A percentile compares a stretch with the other conserved stretches of the same genome.
Conservation (phyloP, 306 rosid genomes). For the Inga oerstediana region DNA sequence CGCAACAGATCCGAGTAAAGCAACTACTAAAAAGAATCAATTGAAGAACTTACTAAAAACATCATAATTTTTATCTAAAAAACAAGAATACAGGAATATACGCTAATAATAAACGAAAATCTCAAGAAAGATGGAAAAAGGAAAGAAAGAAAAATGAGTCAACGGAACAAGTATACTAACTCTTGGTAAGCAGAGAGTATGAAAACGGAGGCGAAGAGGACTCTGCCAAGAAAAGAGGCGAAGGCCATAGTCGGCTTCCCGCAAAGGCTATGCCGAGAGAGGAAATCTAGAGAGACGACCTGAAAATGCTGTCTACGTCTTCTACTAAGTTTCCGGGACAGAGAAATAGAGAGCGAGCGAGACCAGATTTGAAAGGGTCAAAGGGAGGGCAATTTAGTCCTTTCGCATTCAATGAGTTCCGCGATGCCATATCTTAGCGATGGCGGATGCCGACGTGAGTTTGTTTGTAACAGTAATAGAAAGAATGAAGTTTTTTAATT, state of each 20-base stretch:
- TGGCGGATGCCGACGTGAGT: background rate
- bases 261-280: background rate
- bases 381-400: slow-evolving; percentile 36
- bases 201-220: slow-evolving; percentile 61
- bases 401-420: background rate
- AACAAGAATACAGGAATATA: background rate
- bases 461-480: too few species aligned
- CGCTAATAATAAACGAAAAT: background rate
- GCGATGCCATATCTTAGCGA: slow-evolving; percentile 7
- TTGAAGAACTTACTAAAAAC: background rate
- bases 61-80: background rate
- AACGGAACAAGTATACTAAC: slow-evolving; percentile 35
- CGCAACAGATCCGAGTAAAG: slow-evolving; percentile 43
- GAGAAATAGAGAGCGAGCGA: slow-evolving; percentile 6
- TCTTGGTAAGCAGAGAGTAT: slow-evolving; percentile 67
- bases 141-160: background rate
- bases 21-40: slow-evolving; percentile 18
- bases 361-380: slow-evolving; percentile 46
- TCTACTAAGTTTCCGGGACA: slow-evolving; percentile 32
- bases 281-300: slow-evolving; percentile 32
- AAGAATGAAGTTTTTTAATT: too few species aligned
- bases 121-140: background rate
- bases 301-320: background rate
- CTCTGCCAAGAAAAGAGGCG: slow-evolving; percentile 67
- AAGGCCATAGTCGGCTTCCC: slow-evolving; percentile 40